Base-by-base conservation (phyloP, 306 rosid species). In the Prunus davidiana region DNA sequence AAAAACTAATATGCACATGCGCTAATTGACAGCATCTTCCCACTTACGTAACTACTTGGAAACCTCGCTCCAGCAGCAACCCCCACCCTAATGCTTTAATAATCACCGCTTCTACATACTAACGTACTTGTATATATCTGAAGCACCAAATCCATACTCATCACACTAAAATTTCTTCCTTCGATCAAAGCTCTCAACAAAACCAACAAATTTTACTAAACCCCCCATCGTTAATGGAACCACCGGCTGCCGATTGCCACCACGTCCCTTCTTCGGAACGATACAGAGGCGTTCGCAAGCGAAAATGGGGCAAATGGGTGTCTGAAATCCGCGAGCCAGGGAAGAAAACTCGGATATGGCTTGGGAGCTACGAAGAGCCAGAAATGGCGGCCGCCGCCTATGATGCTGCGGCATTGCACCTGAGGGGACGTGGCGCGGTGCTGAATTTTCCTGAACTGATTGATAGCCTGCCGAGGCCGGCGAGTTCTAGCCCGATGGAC, bases 281-380 rank as follows among this genome's bases (percentile, higher is more conserved):
- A 0, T 93, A 86, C 15, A 60, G 89, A 11, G 98, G 98, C 7
- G 98, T 93, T 14, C 84, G 98, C 2, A 87, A 88, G 83, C 72
- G 98, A 46, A 93, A 91, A 73, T 94, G 98, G 98, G 98, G 98
- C 0, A 94, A 94, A 82, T 94, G 96, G 91, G 97, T 94, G 45
- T 94, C 95, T 25, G 98, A 94, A 82, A 90, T 94, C 52, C 85
- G 98, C 0, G 95, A 91, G 30, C 98, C 98, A 2, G 93, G 96
- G 2, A 91, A 86, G 84, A 94, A 94, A 50, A 87, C 77, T 12
- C 64, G 98, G 51, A 91, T 94, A 73, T 94, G 98, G 98, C 83
- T 94, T 13, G 98, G 98, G 9, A 94, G 97, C 77, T 90, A 86
- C 12, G 96, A 89, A 74, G 64, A 76, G 0, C 91, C 93, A 0